Evolutionary conservation across 176 grass and related monocot genomes (phyloP).

Genomic region (Ensete glaucum): DNA sequence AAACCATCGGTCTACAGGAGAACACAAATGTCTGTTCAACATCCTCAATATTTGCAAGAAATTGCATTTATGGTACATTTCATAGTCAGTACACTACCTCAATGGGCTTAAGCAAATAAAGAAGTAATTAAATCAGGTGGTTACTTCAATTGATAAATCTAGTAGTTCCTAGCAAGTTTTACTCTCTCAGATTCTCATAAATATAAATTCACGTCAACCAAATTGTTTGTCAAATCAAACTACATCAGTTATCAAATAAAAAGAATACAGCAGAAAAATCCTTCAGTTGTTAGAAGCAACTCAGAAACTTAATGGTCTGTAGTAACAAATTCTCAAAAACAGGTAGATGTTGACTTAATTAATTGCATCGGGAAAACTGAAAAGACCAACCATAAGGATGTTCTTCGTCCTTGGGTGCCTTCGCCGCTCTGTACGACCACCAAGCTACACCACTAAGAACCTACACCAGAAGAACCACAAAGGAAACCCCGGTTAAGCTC

Average conservation of each 20-base stretch:
- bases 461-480: conserved; percentile 13
- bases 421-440: conserved; percentile 72
- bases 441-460: conserved; percentile 80
- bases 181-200: not conserved
- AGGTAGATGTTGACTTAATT: not conserved
- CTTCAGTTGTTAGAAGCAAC: not conserved
- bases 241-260: not conserved
- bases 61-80: not conserved
- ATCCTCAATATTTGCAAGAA: not conserved
- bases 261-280: not conserved
- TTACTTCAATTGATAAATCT: not conserved
- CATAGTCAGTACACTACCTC: not conserved
- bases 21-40: not conserved
- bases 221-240: not conserved
- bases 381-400: conserved; percentile 78
- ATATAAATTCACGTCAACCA: not conserved
- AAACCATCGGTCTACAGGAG: not conserved
- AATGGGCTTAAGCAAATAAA: not conserved
- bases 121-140: not conserved
- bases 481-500: not conserved
- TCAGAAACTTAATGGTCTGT: not conserved
- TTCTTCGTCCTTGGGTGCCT: conserved; percentile 69
- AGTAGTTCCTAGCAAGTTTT: not conserved
- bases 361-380: not conserved
- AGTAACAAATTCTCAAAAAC: not conserved